Conservation (phyloP, 225 moss, liverwort and hornwort genomes). For the Asterella californica region DNA sequence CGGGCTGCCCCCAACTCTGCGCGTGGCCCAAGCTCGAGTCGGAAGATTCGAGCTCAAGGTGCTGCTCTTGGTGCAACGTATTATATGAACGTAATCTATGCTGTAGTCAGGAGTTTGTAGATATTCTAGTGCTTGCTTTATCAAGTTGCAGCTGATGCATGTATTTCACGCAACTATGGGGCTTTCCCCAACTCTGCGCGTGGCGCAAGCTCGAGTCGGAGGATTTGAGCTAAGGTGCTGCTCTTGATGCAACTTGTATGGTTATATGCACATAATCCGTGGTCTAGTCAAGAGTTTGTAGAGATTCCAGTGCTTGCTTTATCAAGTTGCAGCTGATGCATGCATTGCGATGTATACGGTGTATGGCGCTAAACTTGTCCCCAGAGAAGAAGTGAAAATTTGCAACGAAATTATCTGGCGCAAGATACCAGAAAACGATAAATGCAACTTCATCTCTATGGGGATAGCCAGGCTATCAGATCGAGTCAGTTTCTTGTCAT, state of each 20-base stretch:
- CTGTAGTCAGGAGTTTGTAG: too few relatives aligned
- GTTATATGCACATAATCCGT: too few relatives aligned
- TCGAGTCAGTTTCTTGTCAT: not conserved
- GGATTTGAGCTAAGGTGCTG: slow-evolving; percentile 85
- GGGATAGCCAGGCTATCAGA: not conserved
- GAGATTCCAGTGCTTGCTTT: too few relatives aligned
- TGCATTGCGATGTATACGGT: not conserved
- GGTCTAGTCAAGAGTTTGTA: too few relatives aligned
- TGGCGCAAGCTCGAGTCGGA: slow-evolving; percentile 86
- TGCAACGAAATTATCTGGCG: not conserved
- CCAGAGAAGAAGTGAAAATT: not conserved
- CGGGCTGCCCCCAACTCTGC: slow-evolving; percentile 88
- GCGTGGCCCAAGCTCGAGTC: slow-evolving; percentile 88
- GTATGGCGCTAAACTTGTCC: not conserved
- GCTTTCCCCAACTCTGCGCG: slow-evolving; percentile 83
- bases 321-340: not conserved
- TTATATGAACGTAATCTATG: too few relatives aligned
- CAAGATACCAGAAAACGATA: not conserved
- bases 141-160: slow-evolving; percentile 19
- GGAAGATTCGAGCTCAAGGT: slow-evolving; percentile 93
- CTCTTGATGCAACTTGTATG: too few relatives aligned
- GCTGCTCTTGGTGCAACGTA: not conserved
- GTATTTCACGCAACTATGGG: slow-evolving; percentile 91
- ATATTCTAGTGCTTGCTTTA: too few relatives aligned
- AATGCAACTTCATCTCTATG: not conserved